These are phyloP conservation scores for Aegilops sharonensis DNA, from an alignment of 176 grass and related monocot genomes.

Conservation along the genomic window DNA sequence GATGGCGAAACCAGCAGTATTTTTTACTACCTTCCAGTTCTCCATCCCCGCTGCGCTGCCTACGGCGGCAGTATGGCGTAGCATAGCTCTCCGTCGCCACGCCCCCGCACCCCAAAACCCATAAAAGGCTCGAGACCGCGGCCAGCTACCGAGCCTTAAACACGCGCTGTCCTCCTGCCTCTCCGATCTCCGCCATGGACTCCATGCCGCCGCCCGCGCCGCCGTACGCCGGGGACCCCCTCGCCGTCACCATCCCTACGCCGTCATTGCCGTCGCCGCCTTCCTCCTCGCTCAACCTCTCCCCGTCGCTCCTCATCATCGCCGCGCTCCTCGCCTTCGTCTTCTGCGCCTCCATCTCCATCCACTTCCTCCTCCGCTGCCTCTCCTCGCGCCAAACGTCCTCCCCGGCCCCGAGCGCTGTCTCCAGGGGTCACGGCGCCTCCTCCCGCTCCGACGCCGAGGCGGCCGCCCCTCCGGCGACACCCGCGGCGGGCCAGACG, in stretches of 20 bases:
- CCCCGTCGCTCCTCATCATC: constrained; percentile 73
- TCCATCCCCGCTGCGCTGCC: background rate
- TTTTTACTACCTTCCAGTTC: background rate
- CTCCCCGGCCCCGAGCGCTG: constrained; percentile 6
- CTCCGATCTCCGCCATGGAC: constrained; percentile 23
- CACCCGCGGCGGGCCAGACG: background rate
- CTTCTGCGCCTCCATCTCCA: constrained; percentile 61
- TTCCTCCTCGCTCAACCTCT: constrained; percentile 50
- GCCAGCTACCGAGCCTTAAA: constrained; percentile 23
- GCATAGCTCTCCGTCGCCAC: background rate
- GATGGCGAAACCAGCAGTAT: background rate
- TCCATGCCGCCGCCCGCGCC: constrained; percentile 38
- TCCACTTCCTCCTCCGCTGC: constrained; percentile 81
- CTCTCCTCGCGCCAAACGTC: constrained; percentile 39
- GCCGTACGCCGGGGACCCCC: constrained; percentile 33
- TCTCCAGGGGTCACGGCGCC: constrained; percentile 10
- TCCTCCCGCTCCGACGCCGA: background rate
- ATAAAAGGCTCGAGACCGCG: constrained; percentile 40
- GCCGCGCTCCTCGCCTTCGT: constrained; percentile 65
- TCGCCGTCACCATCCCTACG: constrained; percentile 45
- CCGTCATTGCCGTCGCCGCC: constrained; percentile 29
- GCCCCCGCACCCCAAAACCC: constrained; percentile 47
- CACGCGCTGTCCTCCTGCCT: background rate
- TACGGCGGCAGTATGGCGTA: background rate
- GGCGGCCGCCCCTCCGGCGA: background rate